phyloP scores from a whole-genome alignment of 768 basidiomycete species.

The Podaxis sp. region DNA sequence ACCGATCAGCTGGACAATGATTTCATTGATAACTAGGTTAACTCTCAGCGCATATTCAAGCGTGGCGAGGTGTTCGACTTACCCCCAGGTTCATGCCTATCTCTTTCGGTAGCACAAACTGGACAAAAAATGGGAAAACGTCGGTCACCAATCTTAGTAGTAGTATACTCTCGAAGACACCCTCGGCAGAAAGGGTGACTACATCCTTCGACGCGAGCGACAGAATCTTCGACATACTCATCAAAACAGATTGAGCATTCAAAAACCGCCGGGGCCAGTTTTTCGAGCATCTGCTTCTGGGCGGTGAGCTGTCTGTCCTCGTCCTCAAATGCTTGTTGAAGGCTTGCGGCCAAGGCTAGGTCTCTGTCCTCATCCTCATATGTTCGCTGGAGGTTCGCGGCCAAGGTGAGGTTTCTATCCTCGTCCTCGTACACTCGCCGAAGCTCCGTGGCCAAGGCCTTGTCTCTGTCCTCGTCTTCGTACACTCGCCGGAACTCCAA shows the following conservation, averaged over 20 bases:
- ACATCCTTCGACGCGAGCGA: constrained; percentile 38
- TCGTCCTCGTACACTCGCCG: neutral
- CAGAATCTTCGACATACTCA: constrained; percentile 35
- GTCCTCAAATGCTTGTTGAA: neutral
- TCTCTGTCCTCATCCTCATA: too few species aligned
- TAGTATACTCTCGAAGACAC: constrained; percentile 10
- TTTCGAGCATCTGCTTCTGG: constrained; percentile 5
- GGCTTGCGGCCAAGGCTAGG: too few species aligned
- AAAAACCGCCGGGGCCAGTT: constrained; percentile 24
- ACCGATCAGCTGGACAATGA: constrained; percentile 9
- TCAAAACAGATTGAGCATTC: constrained; percentile 50
- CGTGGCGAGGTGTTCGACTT: neutral
- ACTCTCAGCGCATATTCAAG: neutral
- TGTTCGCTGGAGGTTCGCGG: too few species aligned
- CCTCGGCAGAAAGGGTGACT: constrained; percentile 27
- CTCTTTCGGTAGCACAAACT: neutral
- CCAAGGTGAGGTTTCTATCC: neutral
- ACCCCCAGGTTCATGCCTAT: constrained; percentile 1
- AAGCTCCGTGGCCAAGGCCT: neutral
- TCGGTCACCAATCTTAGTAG: constrained; percentile 1
- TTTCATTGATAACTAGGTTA: constrained; percentile 5
- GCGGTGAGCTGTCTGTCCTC: constrained; percentile 3
- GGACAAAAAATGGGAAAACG: constrained; percentile 13
- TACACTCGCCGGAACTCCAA: constrained; percentile 2
- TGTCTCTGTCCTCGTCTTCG: too few species aligned